Evolutionary conservation across 2,329 filamentous ascomycete genomes (phyloP).

Genomic region (Colletotrichum sp.): DNA sequence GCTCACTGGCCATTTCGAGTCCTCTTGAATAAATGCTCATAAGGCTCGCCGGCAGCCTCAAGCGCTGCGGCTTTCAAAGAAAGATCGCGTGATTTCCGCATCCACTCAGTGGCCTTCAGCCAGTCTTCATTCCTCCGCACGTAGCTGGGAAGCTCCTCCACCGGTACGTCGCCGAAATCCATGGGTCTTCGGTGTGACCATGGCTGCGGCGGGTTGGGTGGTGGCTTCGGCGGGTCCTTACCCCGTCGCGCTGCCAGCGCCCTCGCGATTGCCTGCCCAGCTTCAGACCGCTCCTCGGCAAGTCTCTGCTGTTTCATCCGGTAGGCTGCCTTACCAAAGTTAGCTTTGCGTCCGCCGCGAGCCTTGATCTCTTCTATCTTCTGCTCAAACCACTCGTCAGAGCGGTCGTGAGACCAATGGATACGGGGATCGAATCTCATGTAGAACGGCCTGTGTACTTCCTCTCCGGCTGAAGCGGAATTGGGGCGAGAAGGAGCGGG

Average conservation of each 20-base stretch:
- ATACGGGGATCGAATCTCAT: conserved; percentile 55
- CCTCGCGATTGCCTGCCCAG: background rate
- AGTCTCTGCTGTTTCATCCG: conserved; percentile 38
- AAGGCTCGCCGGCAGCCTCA: background rate
- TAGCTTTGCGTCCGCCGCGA: conserved; percentile 54
- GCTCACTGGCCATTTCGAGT: background rate
- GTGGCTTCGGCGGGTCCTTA: background rate
- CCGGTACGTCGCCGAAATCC: conserved; percentile 42
- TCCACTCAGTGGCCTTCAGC: conserved; percentile 43
- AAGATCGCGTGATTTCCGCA: conserved; percentile 35
- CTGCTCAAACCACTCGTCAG: conserved; percentile 47
- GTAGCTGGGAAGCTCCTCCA: conserved; percentile 46
- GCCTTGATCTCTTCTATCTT: conserved; percentile 56
- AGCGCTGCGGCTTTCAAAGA: background rate
- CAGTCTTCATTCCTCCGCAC: conserved; percentile 50
- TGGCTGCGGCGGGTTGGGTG: conserved; percentile 31
- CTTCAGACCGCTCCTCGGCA: conserved; percentile 19
- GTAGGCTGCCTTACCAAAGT: conserved; percentile 50
- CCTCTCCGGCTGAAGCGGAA: background rate
- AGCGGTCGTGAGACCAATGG: conserved; percentile 48
- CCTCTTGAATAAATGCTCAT: background rate
- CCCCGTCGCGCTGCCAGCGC: background rate
- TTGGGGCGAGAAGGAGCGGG: background rate
- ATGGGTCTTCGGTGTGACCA: conserved; percentile 29
- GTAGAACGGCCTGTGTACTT: conserved; percentile 39